These are phyloP conservation scores for Suillus tomentosus DNA, from an alignment of 768 basidiomycete genomes.

Conservation along the genomic window DNA sequence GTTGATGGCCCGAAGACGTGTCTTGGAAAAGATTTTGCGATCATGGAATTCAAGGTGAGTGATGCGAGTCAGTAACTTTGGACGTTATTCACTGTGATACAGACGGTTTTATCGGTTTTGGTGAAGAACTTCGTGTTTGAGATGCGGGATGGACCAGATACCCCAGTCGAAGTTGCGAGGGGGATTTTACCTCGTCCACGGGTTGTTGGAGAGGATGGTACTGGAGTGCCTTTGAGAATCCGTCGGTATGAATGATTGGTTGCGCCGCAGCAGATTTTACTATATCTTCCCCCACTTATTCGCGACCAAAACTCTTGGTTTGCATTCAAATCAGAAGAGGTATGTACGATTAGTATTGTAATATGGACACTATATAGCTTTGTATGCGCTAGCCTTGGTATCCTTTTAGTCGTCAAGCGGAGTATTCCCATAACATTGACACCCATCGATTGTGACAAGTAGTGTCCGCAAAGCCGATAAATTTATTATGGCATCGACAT, in stretches of 20 bases:
- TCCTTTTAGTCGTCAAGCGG: too few relatives aligned
- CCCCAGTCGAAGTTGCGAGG: neutral
- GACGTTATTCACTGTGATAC: neutral
- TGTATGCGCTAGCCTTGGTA: neutral
- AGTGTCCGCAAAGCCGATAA: too few relatives aligned
- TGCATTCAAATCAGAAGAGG: neutral
- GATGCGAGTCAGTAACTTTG: neutral
- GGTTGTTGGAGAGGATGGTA: neutral
- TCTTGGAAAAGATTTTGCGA: neutral
- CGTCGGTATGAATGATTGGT: neutral
- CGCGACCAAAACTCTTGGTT: too few relatives aligned
- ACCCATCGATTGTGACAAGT: too few relatives aligned
- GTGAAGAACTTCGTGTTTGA: neutral
- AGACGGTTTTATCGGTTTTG: neutral
- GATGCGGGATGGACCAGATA: neutral
- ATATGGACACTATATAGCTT: neutral
- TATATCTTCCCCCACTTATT: neutral
- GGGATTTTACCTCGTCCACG: neutral
- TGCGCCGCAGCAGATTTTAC: neutral
- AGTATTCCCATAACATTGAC: too few relatives aligned
- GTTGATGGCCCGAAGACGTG: neutral
- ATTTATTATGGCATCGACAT: too few relatives aligned
- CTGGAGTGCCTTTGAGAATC: neutral
- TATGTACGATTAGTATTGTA: neutral
- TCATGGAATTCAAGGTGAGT: neutral